Conservation (phyloP, 2,329 filamentous ascomycete genomes). For the Neophaeococcomyces aloes region DNA sequence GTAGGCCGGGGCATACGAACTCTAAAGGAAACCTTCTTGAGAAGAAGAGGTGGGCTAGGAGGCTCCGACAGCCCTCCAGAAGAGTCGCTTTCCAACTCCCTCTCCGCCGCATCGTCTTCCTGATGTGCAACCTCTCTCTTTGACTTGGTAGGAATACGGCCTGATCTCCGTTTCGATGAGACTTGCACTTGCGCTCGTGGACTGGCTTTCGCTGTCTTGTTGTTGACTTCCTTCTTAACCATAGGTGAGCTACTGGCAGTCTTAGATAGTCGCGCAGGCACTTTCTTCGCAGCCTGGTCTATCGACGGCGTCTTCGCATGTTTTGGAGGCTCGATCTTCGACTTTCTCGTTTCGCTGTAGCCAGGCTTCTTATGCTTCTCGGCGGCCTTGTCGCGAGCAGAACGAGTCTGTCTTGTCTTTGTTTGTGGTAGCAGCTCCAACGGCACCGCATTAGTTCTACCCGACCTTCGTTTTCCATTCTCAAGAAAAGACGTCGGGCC, state of each 20-base stretch:
- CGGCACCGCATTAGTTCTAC: slow-evolving; percentile 44
- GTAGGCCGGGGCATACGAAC: slow-evolving; percentile 42
- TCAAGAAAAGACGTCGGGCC: slow-evolving; percentile 75
- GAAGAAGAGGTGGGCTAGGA: slow-evolving; percentile 12
- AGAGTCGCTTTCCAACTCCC: slow-evolving; percentile 3
- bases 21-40: slow-evolving; percentile 36
- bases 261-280: slow-evolving; percentile 10
- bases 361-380: slow-evolving; percentile 20
- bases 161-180: slow-evolving; percentile 3
- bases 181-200: neutral
- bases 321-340: slow-evolving; percentile 11
- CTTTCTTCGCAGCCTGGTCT: slow-evolving; percentile 8
- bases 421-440: slow-evolving; percentile 38
- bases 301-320: slow-evolving; percentile 3
- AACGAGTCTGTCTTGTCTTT: slow-evolving; percentile 38
- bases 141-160: neutral
- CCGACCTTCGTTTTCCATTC: slow-evolving; percentile 51
- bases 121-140: neutral
- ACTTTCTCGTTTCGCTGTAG: slow-evolving; percentile 24
- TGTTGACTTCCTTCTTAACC: slow-evolving; percentile 4
- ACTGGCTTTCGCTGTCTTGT: neutral
- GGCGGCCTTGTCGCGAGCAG: slow-evolving; percentile 23
- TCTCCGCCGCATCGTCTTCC: slow-evolving; percentile 1
- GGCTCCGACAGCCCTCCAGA: neutral
- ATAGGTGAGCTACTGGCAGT: neutral